These are phyloP conservation scores for Amoebophrya sp. DNA, from an alignment of 169 alveolate species.

Conservation along the genomic window DNA sequence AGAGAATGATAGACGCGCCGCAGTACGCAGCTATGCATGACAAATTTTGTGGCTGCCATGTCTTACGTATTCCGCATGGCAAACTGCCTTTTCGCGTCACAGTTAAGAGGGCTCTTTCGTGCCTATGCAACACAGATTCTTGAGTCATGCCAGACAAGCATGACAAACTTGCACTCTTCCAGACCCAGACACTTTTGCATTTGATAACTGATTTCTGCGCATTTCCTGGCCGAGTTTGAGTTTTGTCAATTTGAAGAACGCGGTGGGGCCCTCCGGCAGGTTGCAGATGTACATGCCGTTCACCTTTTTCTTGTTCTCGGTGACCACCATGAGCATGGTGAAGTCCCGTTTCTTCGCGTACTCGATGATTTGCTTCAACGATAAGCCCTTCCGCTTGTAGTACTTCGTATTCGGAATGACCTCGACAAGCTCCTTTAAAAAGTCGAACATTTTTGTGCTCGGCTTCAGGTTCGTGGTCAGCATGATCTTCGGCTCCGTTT, in stretches of 20 bases:
- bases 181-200: too few relatives aligned
- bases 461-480: slow-evolving; percentile 38
- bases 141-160: too few relatives aligned
- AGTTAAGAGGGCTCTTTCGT: too few relatives aligned
- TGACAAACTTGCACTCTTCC: too few relatives aligned
- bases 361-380: slow-evolving; percentile 35
- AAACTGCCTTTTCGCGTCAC: too few relatives aligned
- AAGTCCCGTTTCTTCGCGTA: slow-evolving; percentile 38
- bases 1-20: too few relatives aligned
- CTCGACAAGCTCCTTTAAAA: slow-evolving; percentile 41
- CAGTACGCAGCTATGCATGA: too few relatives aligned
- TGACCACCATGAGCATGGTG: slow-evolving; percentile 42
- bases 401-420: slow-evolving; percentile 43
- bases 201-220: slow-evolving; percentile 29
- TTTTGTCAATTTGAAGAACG: slow-evolving; percentile 41
- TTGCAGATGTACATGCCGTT: slow-evolving; percentile 48
- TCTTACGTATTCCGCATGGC: too few relatives aligned
- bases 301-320: slow-evolving; percentile 35
- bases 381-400: slow-evolving; percentile 36
- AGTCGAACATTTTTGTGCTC: slow-evolving; percentile 24
- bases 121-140: too few relatives aligned
- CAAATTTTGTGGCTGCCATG: too few relatives aligned
- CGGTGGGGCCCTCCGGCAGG: slow-evolving; percentile 53
- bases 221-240: slow-evolving; percentile 47
- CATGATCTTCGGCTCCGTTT: slow-evolving; percentile 36